These are phyloP conservation scores for Penicillium canariense DNA, from an alignment of 495 filamentous ascomycete genomes.

Conservation along the genomic window DNA sequence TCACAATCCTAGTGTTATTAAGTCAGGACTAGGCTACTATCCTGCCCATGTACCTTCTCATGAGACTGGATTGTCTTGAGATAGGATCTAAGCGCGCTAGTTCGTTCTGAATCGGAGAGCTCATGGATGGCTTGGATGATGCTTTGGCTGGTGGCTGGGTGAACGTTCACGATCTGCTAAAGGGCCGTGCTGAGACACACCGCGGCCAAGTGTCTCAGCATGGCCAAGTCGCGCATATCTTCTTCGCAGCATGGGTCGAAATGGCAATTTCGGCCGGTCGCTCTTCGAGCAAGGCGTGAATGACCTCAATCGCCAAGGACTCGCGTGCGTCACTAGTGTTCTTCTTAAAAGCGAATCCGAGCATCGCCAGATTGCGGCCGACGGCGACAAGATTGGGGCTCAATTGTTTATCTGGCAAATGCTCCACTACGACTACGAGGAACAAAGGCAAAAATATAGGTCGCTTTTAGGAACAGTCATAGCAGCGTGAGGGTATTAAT, in stretches of 20 bases:
- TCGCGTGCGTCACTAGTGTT: constrained; percentile 77
- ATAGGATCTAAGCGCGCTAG: too few species aligned
- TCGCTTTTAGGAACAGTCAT: too few species aligned
- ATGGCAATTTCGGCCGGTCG: constrained; percentile 63
- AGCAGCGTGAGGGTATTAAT: too few species aligned
- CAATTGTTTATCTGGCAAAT: too few species aligned
- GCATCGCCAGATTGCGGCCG: constrained; percentile 68
- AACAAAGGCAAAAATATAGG: too few species aligned
- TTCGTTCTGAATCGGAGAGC: neutral
- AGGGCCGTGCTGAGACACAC: constrained; percentile 1
- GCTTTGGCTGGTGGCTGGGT: constrained; percentile 15
- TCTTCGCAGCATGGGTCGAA: constrained; percentile 67
- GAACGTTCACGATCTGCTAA: constrained; percentile 26
- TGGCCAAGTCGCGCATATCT: constrained; percentile 43
- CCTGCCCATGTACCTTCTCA: too few species aligned
- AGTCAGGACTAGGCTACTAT: too few species aligned
- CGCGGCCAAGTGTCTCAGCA: too few species aligned
- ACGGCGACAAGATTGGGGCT: too few species aligned
- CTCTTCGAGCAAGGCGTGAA: constrained; percentile 62
- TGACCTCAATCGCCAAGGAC: constrained; percentile 65
- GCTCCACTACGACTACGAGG: too few species aligned
- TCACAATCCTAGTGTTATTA: too few species aligned
- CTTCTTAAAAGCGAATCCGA: constrained; percentile 84
- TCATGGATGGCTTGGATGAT: neutral
- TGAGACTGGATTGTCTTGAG: too few species aligned